Base-by-base conservation (phyloP, 768 basidiomycete genomes). In the Podaxis sp. region DNA sequence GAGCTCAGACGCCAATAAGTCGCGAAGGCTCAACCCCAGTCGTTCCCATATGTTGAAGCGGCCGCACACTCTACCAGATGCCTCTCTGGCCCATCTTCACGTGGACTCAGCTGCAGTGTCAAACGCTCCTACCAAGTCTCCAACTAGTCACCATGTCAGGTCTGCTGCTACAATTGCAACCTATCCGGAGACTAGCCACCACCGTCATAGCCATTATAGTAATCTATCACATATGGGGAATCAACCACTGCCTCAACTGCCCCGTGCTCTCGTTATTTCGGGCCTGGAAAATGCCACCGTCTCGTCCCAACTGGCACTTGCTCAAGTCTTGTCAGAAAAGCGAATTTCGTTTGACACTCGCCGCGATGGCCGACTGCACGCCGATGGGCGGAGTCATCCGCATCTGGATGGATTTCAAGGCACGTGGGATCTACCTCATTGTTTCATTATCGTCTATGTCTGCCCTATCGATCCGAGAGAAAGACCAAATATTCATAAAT, bases 401-500 rank as follows among this genome's bases (percentile, higher is more conserved):
- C 69, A 74, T 28, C 65, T 71, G 9, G 74, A 75, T 40, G 66
- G 72, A 18, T 23, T 13, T 27, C 76, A 74, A 18, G 77, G 77
- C 9, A 73, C 74, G 0, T 85, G 83, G 82, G 77, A 79, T 52
- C 72, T 89, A 27, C 90, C 91, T 2, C 79, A 85, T 10, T 82
- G 79, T 0, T 94, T 93, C 67, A 76, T 93, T 37, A 71, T 87
- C 61, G 79, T 93, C 0, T 92, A 87, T 65, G 83, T 94, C 10
- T 91, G 89, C 70, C 80, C 84, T 9, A 74, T 79, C 63, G 84
- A 90, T 70, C 72, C 82, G 1, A 76, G 74, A 50, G 89, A 91
- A 69, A 76, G 87, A 59, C 91, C 92, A 0, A 70, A 75, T 0
- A 81, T 93, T 54, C 79, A 88, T 67, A 82, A 83, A 62, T 79